Evolutionary conservation across 345 rosid species (phyloP), one percentile per base, ranked within the genome.

Genomic region (Eucalyptus erythrocorys): DNA sequence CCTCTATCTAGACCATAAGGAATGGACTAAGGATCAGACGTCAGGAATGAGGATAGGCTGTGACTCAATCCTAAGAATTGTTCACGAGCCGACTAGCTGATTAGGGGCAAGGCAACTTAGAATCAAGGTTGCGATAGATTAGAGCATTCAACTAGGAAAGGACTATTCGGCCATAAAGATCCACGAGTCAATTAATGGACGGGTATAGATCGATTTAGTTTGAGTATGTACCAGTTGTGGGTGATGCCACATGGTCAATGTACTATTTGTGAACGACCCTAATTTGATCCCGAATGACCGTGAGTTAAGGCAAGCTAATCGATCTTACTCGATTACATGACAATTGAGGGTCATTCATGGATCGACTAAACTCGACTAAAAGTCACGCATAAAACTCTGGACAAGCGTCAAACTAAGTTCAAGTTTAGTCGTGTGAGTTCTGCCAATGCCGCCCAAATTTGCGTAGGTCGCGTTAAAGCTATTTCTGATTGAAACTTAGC

Each of bases 221-320:
- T 0, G 4, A 50, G 53, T 50, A 50, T 17, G 1, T 50, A 50
- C 3, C 0, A 1, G 53, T 50, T 3, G 2, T 1, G 4, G 0
- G 6, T 50, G 53, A 50, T 50, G 6, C 0, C 6, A 19, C 53
- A 50, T 0, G 3, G 4, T 50, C 0, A 50, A 50, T 50, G 53
- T 7, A 50, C 8, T 50, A 0, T 17, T 50, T 50, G 53, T 50
- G 53, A 50, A 50, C 3, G 53, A 50, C 0, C 22, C 22, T 50
- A 50, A 50, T 50, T 0, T 2, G 2, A 50, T 50, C 0, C 0
- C 3, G 2, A 50, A 50, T 0, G 0, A 50, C 4, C 1, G 2
- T 50, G 22, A 49, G 3, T 49, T 1, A 49, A 0, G 51, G 51
- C 2, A 15, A 7, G 51, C 0, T 50, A 3, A 50, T 50, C 22